Percentiles rank a stretch among this genome's conserved stretches.
These are phyloP conservation scores for Daldinia eschscholtzii DNA, from an alignment of 2,329 filamentous ascomycete species.

Conservation along the genomic window DNA sequence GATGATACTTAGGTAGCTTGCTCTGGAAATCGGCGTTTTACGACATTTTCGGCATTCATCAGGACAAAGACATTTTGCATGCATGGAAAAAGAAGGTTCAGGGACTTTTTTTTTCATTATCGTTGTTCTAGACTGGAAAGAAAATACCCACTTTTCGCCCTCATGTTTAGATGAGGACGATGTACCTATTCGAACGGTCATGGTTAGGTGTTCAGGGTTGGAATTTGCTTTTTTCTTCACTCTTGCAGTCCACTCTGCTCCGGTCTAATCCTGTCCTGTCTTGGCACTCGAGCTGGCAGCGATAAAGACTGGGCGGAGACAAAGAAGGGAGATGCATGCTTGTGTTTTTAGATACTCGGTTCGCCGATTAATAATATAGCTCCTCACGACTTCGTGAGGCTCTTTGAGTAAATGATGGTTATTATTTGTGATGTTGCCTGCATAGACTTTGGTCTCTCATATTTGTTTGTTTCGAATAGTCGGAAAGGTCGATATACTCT, in stretches of 20 bases:
- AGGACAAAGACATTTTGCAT: background rate
- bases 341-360: background rate
- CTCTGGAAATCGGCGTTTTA: constrained; percentile 8
- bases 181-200: background rate
- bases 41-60: constrained; percentile 3
- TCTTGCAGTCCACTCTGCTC: background rate
- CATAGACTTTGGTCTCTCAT: background rate
- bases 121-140: constrained; percentile 5
- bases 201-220: constrained; percentile 3
- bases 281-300: background rate
- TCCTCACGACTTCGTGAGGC: background rate
- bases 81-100: constrained; percentile 4
- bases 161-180: background rate
- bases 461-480: background rate
- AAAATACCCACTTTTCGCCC: constrained; percentile 8
- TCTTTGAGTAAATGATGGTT: background rate
- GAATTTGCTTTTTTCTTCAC: background rate
- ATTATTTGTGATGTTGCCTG: background rate
- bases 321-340: background rate
- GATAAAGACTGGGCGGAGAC: background rate
- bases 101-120: constrained; percentile 6
- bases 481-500: background rate
- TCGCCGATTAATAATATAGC: background rate
- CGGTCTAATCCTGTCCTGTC: background rate
- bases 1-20: constrained; percentile 1